Percentiles rank a stretch among this genome's conserved stretches.
These are phyloP conservation scores for Pythium dissotocum DNA, from an alignment of 352 stramenopile species.

Conservation along the genomic window DNA sequence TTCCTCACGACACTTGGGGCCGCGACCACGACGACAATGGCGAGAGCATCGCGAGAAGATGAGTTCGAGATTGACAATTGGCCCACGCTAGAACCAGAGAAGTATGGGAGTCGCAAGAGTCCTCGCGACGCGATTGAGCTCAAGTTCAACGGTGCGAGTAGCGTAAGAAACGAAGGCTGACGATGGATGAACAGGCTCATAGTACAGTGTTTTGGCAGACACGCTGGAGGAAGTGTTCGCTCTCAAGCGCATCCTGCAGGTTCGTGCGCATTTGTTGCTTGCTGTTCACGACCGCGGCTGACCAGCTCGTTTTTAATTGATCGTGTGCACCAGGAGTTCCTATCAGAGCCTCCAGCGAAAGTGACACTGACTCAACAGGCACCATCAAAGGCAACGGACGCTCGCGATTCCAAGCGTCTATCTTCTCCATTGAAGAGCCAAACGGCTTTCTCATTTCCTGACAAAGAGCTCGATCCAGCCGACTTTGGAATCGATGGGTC, in stretches of 20 bases:
- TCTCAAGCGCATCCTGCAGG: conserved; percentile 54
- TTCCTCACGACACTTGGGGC: background rate
- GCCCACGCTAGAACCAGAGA: background rate
- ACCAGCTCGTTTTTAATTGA: background rate
- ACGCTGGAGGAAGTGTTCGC: conserved; percentile 59
- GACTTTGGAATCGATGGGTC: background rate
- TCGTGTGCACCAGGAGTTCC: conserved; percentile 2
- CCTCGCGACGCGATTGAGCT: conserved; percentile 34
- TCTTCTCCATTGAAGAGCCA: background rate
- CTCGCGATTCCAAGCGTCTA: background rate
- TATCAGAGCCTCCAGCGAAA: conserved; percentile 6
- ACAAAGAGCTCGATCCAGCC: background rate
- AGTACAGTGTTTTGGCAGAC: conserved; percentile 25
- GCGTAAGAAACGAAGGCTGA: background rate
- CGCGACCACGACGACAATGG: background rate
- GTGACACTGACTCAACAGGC: background rate
- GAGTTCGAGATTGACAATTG: background rate
- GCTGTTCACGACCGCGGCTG: background rate
- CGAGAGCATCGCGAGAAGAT: background rate
- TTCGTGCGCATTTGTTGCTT: background rate
- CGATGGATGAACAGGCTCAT: background rate
- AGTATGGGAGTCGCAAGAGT: background rate
- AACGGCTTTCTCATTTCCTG: no score
- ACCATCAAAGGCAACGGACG: background rate
- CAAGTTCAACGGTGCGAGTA: conserved; percentile 39